Conservation (phyloP, 176 grass and related monocot species). For the Cenchrus fungigraminus region DNA sequence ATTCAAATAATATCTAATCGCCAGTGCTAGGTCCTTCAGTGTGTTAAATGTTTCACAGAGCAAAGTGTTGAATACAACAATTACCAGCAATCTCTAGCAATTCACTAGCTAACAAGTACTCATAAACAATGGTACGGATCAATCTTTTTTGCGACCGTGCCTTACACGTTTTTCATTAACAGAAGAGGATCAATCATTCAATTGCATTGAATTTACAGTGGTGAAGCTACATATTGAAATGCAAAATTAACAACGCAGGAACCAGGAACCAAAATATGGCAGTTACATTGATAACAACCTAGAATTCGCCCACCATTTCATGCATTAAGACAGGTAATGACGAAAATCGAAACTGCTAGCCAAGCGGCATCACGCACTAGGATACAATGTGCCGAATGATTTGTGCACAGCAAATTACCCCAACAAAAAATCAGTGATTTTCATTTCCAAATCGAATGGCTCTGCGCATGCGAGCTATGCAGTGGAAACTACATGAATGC, state of each 20-base stretch:
- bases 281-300: conserved; percentile 1
- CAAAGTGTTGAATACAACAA: not conserved
- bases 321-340: not conserved
- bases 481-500: not conserved
- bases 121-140: not conserved
- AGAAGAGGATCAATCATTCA: not conserved
- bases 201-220: not conserved
- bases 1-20: not conserved
- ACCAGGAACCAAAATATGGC: not conserved
- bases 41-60: not conserved
- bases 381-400: too few species aligned
- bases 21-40: not conserved
- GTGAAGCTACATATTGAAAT: not conserved
- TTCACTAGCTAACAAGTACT: not conserved
- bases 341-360: not conserved
- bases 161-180: too few species aligned
- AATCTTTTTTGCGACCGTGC: too few species aligned
- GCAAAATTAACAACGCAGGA: not conserved
- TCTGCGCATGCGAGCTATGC: not conserved
- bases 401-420: not conserved
- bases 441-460: not conserved
- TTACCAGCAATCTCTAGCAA: not conserved
- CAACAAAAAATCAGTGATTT: not conserved
- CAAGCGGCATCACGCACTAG: not conserved
- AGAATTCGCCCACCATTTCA: not conserved